Evolutionary conservation across 768 basidiomycete genomes (phyloP).

Genomic region (Pleurotus djamor): DNA sequence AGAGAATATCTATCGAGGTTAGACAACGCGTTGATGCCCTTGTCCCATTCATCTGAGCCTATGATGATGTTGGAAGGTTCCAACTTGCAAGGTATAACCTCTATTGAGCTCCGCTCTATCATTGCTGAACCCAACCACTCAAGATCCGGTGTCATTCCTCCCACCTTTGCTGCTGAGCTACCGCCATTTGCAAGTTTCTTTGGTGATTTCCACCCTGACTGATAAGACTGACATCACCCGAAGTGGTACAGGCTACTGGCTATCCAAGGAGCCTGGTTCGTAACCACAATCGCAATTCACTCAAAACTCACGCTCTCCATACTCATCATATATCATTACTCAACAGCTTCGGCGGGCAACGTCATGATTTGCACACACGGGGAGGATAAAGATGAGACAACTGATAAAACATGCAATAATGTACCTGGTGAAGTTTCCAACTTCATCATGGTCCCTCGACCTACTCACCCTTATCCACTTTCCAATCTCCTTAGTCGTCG

Average conservation of each 20-base stretch:
- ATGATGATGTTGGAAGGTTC: not conserved
- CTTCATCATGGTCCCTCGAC: not conserved
- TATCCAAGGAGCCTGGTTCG: not conserved
- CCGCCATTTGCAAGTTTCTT: not conserved
- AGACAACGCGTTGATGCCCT: not conserved
- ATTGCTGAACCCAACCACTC: not conserved
- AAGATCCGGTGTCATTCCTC: conserved; percentile 2
- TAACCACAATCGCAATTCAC: not conserved
- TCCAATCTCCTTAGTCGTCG: not conserved
- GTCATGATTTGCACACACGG: not conserved
- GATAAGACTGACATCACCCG: not conserved
- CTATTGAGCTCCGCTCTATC: not conserved
- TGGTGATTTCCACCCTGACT: not conserved
- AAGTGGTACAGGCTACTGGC: not conserved
- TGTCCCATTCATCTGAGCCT: not conserved
- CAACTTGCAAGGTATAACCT: conserved; percentile 1
- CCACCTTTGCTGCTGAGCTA: conserved; percentile 3
- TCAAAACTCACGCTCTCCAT: not conserved
- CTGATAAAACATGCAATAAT: not conserved
- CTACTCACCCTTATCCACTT: not conserved
- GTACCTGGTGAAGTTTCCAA: not conserved
- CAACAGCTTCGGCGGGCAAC: not conserved
- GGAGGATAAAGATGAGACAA: not conserved
- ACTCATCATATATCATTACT: not conserved
- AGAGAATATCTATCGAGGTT: not conserved